These are phyloP conservation scores for Harrya chromipes DNA, from an alignment of 768 basidiomycete genomes.

Conservation along the genomic window DNA sequence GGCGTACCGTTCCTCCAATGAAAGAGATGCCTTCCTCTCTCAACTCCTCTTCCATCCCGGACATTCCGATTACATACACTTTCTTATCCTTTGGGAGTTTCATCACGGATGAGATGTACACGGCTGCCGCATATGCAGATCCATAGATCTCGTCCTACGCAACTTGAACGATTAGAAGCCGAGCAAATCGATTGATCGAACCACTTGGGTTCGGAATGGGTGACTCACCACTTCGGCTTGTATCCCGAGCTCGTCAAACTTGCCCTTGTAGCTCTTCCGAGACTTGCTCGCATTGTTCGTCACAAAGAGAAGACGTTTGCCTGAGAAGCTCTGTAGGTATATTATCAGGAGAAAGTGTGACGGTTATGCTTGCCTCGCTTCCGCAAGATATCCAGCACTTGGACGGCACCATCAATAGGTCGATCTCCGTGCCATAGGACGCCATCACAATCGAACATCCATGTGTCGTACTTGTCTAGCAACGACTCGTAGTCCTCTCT, in stretches of 20 bases:
- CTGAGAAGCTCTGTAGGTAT: constrained; percentile 27
- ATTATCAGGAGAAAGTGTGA: constrained; percentile 2
- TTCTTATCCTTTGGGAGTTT: constrained; percentile 89
- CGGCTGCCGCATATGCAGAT: constrained; percentile 84
- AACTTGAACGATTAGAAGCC: background rate
- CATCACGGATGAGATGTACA: constrained; percentile 85
- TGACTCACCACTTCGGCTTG: constrained; percentile 75
- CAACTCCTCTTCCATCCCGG: constrained; percentile 91
- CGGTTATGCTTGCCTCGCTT: constrained; percentile 55
- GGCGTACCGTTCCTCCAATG: constrained; percentile 80
- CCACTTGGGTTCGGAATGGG: constrained; percentile 3
- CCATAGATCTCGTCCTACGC: constrained; percentile 92
- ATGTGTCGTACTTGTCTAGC: constrained; percentile 78
- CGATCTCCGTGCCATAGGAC: constrained; percentile 89
- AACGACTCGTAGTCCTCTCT: constrained; percentile 46
- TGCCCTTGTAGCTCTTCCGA: constrained; percentile 78
- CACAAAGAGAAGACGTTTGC: constrained; percentile 87
- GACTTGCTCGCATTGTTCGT: constrained; percentile 98
- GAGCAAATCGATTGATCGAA: background rate
- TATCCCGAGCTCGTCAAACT: constrained; percentile 89
- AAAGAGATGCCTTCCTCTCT: constrained; percentile 78
- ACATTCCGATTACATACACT: constrained; percentile 93
- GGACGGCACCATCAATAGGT: constrained; percentile 71
- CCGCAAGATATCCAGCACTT: constrained; percentile 73
- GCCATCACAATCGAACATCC: constrained; percentile 96